Conservation (phyloP, 345 rosid species). For the Gynandropsis gynandra region DNA sequence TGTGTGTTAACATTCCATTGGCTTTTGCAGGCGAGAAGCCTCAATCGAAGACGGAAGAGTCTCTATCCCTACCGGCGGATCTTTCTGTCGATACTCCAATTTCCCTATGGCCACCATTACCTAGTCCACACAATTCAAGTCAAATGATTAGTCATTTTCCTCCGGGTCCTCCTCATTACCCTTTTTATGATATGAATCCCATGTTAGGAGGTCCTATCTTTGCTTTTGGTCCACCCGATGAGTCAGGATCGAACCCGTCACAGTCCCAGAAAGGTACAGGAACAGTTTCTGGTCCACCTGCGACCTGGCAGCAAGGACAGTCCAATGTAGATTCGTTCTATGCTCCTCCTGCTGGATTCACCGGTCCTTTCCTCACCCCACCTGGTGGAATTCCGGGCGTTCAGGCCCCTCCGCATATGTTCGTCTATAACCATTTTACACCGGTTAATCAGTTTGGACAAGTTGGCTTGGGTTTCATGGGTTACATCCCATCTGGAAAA, state of each 20-base stretch:
- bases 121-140: conserved; percentile 65
- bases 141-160: conserved; percentile 87
- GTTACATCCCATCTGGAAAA: conserved; percentile 82
- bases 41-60: conserved; percentile 72
- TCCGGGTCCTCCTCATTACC: conserved; percentile 75
- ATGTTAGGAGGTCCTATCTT: conserved; percentile 81
- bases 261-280: conserved; percentile 66
- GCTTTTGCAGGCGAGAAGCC: conserved; percentile 49
- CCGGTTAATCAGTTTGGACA: conserved; percentile 97
- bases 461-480: conserved; percentile 94
- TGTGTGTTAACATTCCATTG: conserved; percentile 9
- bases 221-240: conserved; percentile 87
- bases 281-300: conserved; percentile 54
- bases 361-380: conserved; percentile 85
- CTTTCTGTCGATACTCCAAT: conserved; percentile 90
- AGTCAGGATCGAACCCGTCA: conserved; percentile 54
- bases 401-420: conserved; percentile 94
- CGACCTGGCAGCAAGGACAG: conserved; percentile 77
- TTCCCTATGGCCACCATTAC: conserved; percentile 73
- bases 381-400: conserved; percentile 82
- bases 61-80: conserved; percentile 93
- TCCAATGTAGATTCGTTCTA: conserved; percentile 90
- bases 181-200: conserved; percentile 87
- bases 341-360: conserved; percentile 77
- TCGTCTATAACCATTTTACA: conserved; percentile 94